A percentile compares a stretch with the other conserved stretches of the same genome.
Evolutionary conservation across 192 early-diverging fungal species (phyloP).

Genomic region (Phycomyces blakesleeanus): DNA sequence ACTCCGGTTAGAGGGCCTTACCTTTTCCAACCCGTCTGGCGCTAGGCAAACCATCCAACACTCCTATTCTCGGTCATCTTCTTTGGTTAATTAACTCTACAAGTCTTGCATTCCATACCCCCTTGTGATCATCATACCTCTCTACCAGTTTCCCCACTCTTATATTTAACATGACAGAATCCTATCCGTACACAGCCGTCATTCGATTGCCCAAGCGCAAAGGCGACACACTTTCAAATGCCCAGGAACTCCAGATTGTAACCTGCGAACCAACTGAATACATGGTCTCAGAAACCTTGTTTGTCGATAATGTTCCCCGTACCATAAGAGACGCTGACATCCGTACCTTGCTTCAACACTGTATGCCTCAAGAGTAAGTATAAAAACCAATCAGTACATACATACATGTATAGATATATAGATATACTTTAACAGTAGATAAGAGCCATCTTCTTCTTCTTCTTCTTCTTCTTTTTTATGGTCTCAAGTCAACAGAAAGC

Average conservation of each 20-base stretch:
- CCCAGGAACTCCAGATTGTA: background rate
- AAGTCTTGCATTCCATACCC: background rate
- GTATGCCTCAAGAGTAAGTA: slow-evolving; percentile 23
- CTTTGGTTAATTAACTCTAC: no score
- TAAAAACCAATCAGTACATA: background rate
- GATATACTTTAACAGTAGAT: no score
- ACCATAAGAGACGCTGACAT: slow-evolving; percentile 22
- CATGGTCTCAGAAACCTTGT: slow-evolving; percentile 22
- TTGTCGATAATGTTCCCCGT: slow-evolving; percentile 12
- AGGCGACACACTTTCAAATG: background rate
- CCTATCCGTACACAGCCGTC: slow-evolving; percentile 1
- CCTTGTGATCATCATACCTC: background rate
- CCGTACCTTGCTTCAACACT: slow-evolving; percentile 18
- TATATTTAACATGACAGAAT: slow-evolving; percentile 6
- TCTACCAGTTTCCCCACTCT: background rate
- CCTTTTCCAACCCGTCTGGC: no score
- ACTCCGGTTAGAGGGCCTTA: no score
- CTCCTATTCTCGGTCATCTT: no score
- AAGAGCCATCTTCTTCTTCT: no score
- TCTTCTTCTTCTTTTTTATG: no score
- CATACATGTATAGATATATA: no score
- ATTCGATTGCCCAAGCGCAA: slow-evolving; percentile 12
- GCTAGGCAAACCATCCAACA: no score
- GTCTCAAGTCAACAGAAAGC: no score
- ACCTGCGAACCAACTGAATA: slow-evolving; percentile 5